phyloP scores from a whole-genome alignment of 495 filamentous ascomycete genomes.

The Aspergillus funiculosus region DNA sequence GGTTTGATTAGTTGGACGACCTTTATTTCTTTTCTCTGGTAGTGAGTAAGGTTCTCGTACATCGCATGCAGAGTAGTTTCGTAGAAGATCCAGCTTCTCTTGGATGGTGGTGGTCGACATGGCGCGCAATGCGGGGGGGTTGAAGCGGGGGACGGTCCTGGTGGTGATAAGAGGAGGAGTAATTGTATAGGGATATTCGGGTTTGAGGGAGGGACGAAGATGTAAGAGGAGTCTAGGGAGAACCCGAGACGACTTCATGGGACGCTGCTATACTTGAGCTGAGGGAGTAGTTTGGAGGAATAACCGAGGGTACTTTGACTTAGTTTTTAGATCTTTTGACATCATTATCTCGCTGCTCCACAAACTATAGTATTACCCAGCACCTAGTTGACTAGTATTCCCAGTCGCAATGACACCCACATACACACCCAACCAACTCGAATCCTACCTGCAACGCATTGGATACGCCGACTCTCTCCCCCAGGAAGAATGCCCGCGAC shows the following conservation, averaged over 20 bases:
- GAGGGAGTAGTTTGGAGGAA: neutral
- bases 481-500: slow-evolving; percentile 5
- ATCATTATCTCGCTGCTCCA: too few species aligned
- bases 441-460: slow-evolving; percentile 33
- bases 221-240: neutral
- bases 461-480: slow-evolving; percentile 19
- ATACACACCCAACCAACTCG: slow-evolving; percentile 29
- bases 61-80: slow-evolving; percentile 46
- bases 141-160: neutral
- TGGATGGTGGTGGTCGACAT: slow-evolving; percentile 29
- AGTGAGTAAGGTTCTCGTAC: slow-evolving; percentile 23
- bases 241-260: slow-evolving; percentile 1
- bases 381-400: too few species aligned
- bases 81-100: slow-evolving; percentile 31
- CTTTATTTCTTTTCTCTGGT: neutral
- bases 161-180: neutral
- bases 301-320: too few species aligned
- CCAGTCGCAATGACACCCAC: slow-evolving; percentile 7
- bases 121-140: slow-evolving; percentile 16
- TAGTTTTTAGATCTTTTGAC: too few species aligned
- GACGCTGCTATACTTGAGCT: slow-evolving; percentile 1
- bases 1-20: neutral
- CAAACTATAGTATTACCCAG: too few species aligned
- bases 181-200: neutral
- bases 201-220: neutral